Evolutionary conservation across 176 grass and related monocot species (phyloP).

Genomic region (Bonia amplexicaulis): DNA sequence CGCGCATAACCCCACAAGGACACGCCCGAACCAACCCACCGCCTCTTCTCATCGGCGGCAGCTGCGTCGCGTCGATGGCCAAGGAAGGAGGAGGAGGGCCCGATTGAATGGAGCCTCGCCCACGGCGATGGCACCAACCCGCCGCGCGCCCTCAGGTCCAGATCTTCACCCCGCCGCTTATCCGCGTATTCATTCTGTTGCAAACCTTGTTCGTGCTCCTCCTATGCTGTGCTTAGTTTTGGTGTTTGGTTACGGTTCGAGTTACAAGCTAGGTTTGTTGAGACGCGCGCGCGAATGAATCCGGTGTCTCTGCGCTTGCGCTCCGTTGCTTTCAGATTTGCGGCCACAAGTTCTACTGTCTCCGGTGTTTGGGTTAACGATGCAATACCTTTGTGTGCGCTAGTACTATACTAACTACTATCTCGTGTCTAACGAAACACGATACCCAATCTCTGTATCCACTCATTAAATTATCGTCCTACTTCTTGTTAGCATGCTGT

Average conservation of each 20-base stretch:
- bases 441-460: not conserved
- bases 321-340: not conserved
- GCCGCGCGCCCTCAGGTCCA: constrained; percentile 48
- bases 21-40: not conserved
- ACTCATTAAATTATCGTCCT: not conserved
- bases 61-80: constrained; percentile 32
- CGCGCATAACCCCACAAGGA: not conserved
- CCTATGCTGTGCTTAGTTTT: not conserved
- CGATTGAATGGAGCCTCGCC: constrained; percentile 94
- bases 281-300: not conserved
- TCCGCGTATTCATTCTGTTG: not conserved
- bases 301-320: not conserved
- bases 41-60: not conserved
- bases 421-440: not conserved
- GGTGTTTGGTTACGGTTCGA: not conserved
- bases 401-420: not conserved
- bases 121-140: constrained; percentile 67
- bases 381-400: not conserved
- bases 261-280: not conserved
- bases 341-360: not conserved
- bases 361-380: not conserved
- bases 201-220: not conserved
- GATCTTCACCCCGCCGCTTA: not conserved
- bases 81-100: constrained; percentile 61
- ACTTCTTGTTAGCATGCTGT: not conserved